Evolutionary conservation across 345 rosid genomes (phyloP).

Genomic region (Eutrema yunnanense): DNA sequence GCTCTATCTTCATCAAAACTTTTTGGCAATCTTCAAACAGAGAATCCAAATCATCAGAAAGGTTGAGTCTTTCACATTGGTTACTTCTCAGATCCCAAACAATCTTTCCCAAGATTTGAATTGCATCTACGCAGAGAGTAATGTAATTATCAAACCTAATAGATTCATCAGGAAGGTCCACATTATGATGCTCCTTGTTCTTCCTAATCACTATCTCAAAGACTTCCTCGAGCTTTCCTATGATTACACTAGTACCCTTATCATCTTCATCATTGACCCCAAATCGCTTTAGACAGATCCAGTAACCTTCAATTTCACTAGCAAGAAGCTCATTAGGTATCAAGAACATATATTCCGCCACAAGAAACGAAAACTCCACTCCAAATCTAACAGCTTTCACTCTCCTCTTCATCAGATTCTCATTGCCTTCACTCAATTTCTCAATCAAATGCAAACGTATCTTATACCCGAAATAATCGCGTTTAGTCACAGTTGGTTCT

Average conservation of each 20-base stretch:
- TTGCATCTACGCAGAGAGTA: background rate
- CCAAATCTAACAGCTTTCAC: background rate
- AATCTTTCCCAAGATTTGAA: slow-evolving; percentile 4
- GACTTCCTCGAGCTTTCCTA: slow-evolving; percentile 11
- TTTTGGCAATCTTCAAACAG: background rate
- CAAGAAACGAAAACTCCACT: slow-evolving; percentile 7
- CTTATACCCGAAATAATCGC: background rate
- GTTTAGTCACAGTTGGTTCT: background rate
- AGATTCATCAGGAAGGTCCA: slow-evolving; percentile 2
- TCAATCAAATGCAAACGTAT: background rate
- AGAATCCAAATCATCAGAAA: slow-evolving; percentile 7
- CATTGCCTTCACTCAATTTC: background rate
- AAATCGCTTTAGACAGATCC: background rate
- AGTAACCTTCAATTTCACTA: background rate
- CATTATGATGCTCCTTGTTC: background rate
- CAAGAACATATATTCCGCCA: slow-evolving; percentile 11
- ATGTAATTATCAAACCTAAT: background rate
- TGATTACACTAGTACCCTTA: slow-evolving; percentile 1
- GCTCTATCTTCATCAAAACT: slow-evolving; percentile 13
- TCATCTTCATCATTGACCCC: background rate
- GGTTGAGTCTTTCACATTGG: background rate
- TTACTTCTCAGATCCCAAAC: background rate
- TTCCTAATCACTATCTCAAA: background rate
- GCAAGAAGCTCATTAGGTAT: slow-evolving; percentile 1
- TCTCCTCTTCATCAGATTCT: background rate